phyloP scores from a whole-genome alignment of 1,284 basidiomycete genomes.

The Microstroma glucosiphilum region DNA sequence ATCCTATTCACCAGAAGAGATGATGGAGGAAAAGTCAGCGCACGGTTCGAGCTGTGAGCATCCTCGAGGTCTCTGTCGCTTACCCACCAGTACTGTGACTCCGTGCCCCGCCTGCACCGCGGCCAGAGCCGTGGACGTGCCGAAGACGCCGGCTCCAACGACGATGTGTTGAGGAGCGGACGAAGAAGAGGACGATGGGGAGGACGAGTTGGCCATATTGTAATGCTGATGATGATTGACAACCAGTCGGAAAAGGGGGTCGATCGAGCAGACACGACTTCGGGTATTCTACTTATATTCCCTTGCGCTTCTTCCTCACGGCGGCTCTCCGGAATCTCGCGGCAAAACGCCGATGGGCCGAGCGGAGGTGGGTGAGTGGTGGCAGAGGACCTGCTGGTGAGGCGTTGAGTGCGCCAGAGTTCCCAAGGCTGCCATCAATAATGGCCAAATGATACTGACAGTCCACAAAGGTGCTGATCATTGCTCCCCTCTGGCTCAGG shows the following conservation, averaged over 20 bases:
- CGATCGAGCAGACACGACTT: no score
- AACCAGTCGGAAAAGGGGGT: no score
- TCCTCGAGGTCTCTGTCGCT: neutral
- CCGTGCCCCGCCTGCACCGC: constrained; percentile 64
- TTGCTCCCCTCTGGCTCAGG: no score
- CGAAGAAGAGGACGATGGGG: neutral
- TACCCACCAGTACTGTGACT: constrained; percentile 60
- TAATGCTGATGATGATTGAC: neutral
- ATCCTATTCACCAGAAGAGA: no score
- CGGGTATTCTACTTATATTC: neutral
- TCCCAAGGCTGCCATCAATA: no score
- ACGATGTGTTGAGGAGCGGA: constrained; percentile 54
- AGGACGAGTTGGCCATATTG: neutral
- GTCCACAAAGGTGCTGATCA: neutral
- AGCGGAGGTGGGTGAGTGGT: no score
- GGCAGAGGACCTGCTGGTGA: no score
- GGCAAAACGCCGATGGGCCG: no score
- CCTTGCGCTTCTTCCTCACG: neutral
- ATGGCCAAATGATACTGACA: neutral
- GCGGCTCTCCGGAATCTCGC: no score
- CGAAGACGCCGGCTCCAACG: constrained; percentile 78
- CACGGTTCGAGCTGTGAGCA: neutral
- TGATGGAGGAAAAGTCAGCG: no score
- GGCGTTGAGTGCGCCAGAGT: no score
- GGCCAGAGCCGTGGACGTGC: constrained; percentile 73